A percentile compares a stretch with the other conserved stretches of the same genome.
These are phyloP conservation scores for Lactarius tabidus DNA, from an alignment of 768 basidiomycete genomes.

Conservation along the genomic window DNA sequence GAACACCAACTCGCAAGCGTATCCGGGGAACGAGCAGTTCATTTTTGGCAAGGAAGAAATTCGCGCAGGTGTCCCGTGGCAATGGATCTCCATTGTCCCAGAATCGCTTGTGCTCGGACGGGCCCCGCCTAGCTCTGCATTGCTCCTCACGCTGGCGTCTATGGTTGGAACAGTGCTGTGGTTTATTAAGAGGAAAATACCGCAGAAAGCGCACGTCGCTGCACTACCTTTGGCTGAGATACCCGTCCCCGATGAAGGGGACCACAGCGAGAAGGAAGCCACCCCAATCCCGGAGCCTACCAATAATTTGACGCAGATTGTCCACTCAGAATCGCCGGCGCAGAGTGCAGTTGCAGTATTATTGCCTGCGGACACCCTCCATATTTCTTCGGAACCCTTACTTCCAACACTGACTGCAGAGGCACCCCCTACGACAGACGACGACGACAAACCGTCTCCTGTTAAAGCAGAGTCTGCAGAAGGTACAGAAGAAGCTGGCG, in stretches of 20 bases:
- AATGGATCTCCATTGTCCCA: constrained; percentile 9
- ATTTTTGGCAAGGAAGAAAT: neutral
- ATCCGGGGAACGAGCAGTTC: constrained; percentile 1
- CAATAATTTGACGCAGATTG: neutral
- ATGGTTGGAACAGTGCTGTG: constrained; percentile 9
- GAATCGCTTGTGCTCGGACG: neutral
- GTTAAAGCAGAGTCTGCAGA: constrained; percentile 34
- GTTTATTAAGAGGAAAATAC: constrained; percentile 6
- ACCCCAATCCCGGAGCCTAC: neutral
- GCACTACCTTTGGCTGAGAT: neutral
- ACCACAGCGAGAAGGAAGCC: neutral
- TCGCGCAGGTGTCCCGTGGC: constrained; percentile 2
- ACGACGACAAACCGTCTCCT: neutral
- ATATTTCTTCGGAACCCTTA: neutral
- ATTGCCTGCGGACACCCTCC: neutral
- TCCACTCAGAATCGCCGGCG: neutral
- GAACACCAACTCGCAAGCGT: constrained; percentile 19
- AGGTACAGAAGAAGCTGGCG: constrained; percentile 51
- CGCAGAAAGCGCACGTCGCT: neutral
- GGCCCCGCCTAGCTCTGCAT: neutral
- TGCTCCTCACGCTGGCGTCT: constrained; percentile 15
- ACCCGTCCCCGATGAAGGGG: neutral
- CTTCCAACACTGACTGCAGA: neutral
- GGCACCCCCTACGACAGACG: neutral
- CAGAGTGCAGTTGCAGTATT: neutral